phyloP scores from a whole-genome alignment of 768 basidiomycete species.

The Mycena galopus region DNA sequence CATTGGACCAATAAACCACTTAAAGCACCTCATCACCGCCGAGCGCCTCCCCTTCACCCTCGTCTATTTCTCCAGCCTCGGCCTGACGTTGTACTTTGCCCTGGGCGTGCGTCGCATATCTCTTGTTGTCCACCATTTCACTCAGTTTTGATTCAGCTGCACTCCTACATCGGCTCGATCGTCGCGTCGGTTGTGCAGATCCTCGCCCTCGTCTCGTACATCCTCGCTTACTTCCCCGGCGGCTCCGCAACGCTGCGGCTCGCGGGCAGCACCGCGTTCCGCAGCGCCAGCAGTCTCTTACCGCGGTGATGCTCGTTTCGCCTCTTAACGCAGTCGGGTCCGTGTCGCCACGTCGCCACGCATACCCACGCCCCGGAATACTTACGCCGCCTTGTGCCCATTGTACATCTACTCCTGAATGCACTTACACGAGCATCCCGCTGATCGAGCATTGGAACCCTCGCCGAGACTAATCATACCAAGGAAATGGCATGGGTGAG shows the following conservation, averaged over 20 bases:
- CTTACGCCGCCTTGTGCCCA: slow-evolving; percentile 4
- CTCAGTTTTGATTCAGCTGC: slow-evolving; percentile 62
- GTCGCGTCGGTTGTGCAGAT: slow-evolving; percentile 89
- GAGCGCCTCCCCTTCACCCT: slow-evolving; percentile 88
- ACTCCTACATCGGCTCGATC: slow-evolving; percentile 90
- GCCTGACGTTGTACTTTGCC: slow-evolving; percentile 91
- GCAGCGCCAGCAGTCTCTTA: slow-evolving; percentile 86
- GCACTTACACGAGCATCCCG: slow-evolving; percentile 2
- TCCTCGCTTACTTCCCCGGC: slow-evolving; percentile 96
- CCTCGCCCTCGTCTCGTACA: slow-evolving; percentile 86
- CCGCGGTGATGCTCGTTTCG: slow-evolving; percentile 75
- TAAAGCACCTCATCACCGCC: slow-evolving; percentile 87
- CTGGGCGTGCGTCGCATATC: slow-evolving; percentile 74
- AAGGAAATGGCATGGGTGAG: too few relatives aligned
- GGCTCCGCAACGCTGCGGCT: slow-evolving; percentile 85
- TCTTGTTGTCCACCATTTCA: slow-evolving; percentile 5
- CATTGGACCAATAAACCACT: slow-evolving; percentile 90
- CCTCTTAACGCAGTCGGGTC: too few relatives aligned
- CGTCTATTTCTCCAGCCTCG: slow-evolving; percentile 87
- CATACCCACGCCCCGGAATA: background rate
- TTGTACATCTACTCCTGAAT: slow-evolving; percentile 7
- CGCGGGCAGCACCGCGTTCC: slow-evolving; percentile 83
- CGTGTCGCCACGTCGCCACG: background rate
- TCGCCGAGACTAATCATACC: too few relatives aligned
- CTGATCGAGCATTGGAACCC: background rate